Evolutionary conservation across 2,329 filamentous ascomycete species (phyloP).

Genomic region (Triangularia verruculosa): DNA sequence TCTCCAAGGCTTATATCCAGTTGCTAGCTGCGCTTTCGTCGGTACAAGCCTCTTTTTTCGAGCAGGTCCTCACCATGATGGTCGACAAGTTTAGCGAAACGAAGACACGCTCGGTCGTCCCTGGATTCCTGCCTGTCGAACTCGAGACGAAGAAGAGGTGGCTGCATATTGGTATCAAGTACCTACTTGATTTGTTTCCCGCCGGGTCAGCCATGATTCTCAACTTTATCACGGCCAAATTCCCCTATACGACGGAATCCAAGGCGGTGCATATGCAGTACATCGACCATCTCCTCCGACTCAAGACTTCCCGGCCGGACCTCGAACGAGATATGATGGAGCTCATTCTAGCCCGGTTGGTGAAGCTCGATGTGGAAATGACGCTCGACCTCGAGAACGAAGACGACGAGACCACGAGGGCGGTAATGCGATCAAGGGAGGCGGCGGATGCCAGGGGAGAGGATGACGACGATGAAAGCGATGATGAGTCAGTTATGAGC

Average conservation of each 20-base stretch:
- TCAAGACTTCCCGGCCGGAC: constrained; percentile 75
- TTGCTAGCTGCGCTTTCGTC: constrained; percentile 73
- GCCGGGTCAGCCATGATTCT: constrained; percentile 70
- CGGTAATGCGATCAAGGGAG: constrained; percentile 58
- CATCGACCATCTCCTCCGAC: constrained; percentile 74
- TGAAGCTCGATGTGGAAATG: constrained; percentile 94
- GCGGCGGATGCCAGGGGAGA: constrained; percentile 44
- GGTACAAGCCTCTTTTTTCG: constrained; percentile 76
- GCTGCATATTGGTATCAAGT: constrained; percentile 71
- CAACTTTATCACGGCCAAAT: constrained; percentile 63
- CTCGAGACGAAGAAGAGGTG: constrained; percentile 66
- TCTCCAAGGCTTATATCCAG: constrained; percentile 64
- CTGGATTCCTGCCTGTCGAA: constrained; percentile 57
- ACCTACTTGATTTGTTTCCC: constrained; percentile 77
- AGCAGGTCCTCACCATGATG: constrained; percentile 72
- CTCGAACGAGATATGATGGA: constrained; percentile 78
- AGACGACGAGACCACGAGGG: constrained; percentile 80
- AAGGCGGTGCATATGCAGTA: constrained; percentile 82
- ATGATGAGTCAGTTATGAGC: constrained; percentile 68
- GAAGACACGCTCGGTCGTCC: constrained; percentile 43
- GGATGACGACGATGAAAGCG: constrained; percentile 58
- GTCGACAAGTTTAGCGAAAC: constrained; percentile 69
- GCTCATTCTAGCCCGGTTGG: constrained; percentile 78
- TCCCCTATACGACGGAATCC: constrained; percentile 74
- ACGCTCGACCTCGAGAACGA: constrained; percentile 90